These are phyloP conservation scores for Starmerella kuoi DNA, from an alignment of 805 yeast species.

Conservation along the genomic window DNA sequence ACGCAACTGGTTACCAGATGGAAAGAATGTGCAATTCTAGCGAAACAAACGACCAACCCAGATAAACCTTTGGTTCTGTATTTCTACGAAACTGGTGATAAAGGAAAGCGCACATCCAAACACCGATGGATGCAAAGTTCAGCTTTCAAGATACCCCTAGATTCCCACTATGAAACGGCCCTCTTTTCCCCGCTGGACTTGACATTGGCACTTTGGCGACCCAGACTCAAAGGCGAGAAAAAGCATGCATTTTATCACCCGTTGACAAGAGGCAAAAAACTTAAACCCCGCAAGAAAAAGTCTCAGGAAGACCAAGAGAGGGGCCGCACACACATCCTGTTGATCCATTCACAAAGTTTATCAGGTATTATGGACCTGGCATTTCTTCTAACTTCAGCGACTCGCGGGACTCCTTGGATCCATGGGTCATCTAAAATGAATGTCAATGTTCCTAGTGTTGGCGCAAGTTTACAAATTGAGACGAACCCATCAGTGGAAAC, in stretches of 20 bases:
- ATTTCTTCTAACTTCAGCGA: constrained; percentile 9
- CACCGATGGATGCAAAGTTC: constrained; percentile 19
- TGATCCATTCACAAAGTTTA: constrained; percentile 13
- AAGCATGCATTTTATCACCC: neutral
- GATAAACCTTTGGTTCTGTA: constrained; percentile 49
- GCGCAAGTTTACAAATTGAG: constrained; percentile 2
- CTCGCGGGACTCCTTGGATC: constrained; percentile 1
- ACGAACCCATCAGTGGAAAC: neutral
- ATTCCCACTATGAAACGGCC: constrained; percentile 31
- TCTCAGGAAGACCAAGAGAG: neutral
- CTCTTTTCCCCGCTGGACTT: constrained; percentile 61
- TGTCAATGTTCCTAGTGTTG: constrained; percentile 10
- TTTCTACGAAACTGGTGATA: constrained; percentile 41
- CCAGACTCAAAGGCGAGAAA: constrained; percentile 1
- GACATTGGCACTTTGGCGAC: constrained; percentile 44
- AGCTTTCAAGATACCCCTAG: constrained; percentile 22
- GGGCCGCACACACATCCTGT: constrained; percentile 5
- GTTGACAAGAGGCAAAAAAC: neutral
- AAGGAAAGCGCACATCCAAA: constrained; percentile 21
- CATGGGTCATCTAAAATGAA: neutral
- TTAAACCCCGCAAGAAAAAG: neutral
- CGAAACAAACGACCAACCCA: constrained; percentile 45
- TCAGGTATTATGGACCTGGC: constrained; percentile 13
- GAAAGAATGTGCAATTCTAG: constrained; percentile 67
- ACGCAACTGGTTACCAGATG: constrained; percentile 57